Evolutionary conservation across 2,329 filamentous ascomycete species (phyloP).

Genomic region (Gliomastix tumulicola): DNA sequence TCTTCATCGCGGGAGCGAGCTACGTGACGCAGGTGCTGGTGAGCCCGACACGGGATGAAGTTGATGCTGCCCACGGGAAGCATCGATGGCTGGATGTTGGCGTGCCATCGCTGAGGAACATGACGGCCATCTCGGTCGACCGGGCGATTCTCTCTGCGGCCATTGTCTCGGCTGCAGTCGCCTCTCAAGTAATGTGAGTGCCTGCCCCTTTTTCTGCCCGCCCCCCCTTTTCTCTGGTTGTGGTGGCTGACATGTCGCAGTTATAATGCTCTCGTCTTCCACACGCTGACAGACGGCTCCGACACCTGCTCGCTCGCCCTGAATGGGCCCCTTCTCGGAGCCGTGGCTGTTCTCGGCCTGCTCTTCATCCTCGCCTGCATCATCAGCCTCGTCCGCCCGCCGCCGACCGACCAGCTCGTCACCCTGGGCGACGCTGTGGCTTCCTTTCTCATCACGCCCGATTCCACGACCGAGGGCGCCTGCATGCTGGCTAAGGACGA

Average conservation of each 20-base stretch:
- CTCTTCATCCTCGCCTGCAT: constrained; percentile 33
- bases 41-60: constrained; percentile 43
- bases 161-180: constrained; percentile 32
- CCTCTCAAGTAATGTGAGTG: constrained; percentile 42
- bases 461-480: constrained; percentile 31
- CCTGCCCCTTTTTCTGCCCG: too few relatives aligned
- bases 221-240: not conserved
- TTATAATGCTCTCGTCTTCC: constrained; percentile 45
- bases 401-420: constrained; percentile 33
- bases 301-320: constrained; percentile 17
- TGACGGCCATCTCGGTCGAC: constrained; percentile 31
- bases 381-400: constrained; percentile 26
- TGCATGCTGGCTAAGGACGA: constrained; percentile 42
- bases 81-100: constrained; percentile 46
- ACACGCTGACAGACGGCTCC: constrained; percentile 12
- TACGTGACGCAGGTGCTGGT: constrained; percentile 47
- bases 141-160: constrained; percentile 29
- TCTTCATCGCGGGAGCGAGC: constrained; percentile 40
- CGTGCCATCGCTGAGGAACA: constrained; percentile 43
- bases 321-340: constrained; percentile 28
- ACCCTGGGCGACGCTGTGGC: constrained; percentile 44
- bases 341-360: constrained; percentile 30
- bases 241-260: constrained; percentile 19
- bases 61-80: constrained; percentile 36
- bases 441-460: constrained; percentile 39